Base-by-base conservation (phyloP, 2,329 filamentous ascomycete genomes). In the Clonostachys sp. region DNA sequence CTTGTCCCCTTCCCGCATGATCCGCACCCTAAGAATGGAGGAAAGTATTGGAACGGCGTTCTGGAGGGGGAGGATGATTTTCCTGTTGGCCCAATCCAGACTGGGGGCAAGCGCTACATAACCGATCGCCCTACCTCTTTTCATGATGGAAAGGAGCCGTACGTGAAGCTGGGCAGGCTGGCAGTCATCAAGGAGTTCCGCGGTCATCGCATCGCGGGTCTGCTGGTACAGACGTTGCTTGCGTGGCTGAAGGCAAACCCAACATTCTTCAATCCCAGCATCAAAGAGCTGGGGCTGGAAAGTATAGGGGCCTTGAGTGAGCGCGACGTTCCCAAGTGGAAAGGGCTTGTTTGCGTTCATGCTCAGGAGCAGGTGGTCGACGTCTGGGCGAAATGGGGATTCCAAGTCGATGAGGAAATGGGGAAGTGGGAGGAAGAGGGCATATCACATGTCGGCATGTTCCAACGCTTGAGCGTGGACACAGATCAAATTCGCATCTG, bases 401-500 rank as follows among this genome's bases (percentile, higher is more conserved):
- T 96, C 63, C 67, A 73, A 51, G 71, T 80, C 10, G 91, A 96
- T 65, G 77, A 87, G 58, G 72, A 67, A 10, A 81, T 92, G 79
- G 88, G 89, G 1, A 75, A 64, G 34, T 96, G 91, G 90, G 74
- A 76, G 51, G 91, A 96, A 64, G 90, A 94, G 59, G 89, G 87
- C 5, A 92, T 96, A 47, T 74, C 80, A 53, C 90, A 96, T 71
- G 77, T 95, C 16, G 91, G 88, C 50, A 95, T 96, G 91, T 95
- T 80, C 53, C 58, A 65, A 53, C 68, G 79, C 34, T 50, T 83
- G 30, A 59, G 71, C 5, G 51, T 72, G 5, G 51, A 48, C 16
- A 52, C 57, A 39, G 55, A 60, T 47, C 45, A 55, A 35, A 53
- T 59, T 41, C 57, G 51, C 33, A 55, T 61, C 38, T 65, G 17